Conservation (phyloP, 495 filamentous ascomycete species). For the Neurospora africana region DNA sequence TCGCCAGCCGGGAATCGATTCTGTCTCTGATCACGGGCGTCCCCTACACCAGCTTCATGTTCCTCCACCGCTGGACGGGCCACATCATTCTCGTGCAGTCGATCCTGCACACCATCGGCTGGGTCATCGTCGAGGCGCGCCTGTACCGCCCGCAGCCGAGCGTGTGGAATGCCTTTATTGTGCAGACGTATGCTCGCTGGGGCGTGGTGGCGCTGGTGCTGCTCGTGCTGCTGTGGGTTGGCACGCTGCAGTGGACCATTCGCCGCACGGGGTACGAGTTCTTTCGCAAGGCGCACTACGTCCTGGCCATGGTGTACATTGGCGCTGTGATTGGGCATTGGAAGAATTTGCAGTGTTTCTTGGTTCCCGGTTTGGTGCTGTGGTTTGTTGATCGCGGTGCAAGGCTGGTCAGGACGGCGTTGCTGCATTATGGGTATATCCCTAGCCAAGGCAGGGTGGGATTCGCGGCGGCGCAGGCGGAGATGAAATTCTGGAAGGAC, state of each 20-base stretch:
- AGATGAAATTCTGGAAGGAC: slow-evolving; percentile 38
- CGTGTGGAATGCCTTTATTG: slow-evolving; percentile 40
- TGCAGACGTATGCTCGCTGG: slow-evolving; percentile 51
- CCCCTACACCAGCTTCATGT: slow-evolving; percentile 59
- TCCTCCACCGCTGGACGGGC: slow-evolving; percentile 57
- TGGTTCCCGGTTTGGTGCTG: slow-evolving; percentile 49
- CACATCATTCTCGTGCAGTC: slow-evolving; percentile 53
- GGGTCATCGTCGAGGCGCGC: slow-evolving; percentile 48
- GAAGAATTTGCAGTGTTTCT: slow-evolving; percentile 48
- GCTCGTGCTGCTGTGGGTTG: slow-evolving; percentile 41
- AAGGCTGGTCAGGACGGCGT: slow-evolving; percentile 37
- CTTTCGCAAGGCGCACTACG: slow-evolving; percentile 54
- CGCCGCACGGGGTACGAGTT: slow-evolving; percentile 52
- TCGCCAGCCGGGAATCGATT: slow-evolving; percentile 49
- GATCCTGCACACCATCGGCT: slow-evolving; percentile 53
- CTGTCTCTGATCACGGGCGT: slow-evolving; percentile 52
- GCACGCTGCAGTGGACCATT: slow-evolving; percentile 45
- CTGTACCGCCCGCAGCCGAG: slow-evolving; percentile 56
- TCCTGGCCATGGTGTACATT: slow-evolving; percentile 54
- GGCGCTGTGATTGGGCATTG: slow-evolving; percentile 62
- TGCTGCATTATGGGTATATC: slow-evolving; percentile 42
- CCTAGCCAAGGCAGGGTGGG: slow-evolving; percentile 27
- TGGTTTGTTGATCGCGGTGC: slow-evolving; percentile 45
- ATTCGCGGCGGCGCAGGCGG: slow-evolving; percentile 39
- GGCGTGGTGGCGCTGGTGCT: slow-evolving; percentile 54